Evolutionary conservation across 2,329 filamentous ascomycete genomes (phyloP).

Genomic region (Venturia aucupariae): DNA sequence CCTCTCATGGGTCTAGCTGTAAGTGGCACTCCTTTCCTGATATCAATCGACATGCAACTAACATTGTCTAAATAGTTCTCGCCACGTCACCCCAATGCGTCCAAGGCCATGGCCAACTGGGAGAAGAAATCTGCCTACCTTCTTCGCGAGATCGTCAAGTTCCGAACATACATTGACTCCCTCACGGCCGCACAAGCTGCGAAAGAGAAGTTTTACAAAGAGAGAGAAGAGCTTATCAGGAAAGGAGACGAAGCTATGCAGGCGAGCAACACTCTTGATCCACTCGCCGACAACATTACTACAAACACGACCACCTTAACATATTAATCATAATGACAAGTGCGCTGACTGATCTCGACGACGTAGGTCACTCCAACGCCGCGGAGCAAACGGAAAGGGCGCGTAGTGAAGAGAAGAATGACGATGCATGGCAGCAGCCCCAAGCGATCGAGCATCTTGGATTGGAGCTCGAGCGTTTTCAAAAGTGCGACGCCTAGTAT

Average conservation of each 20-base stretch:
- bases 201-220: slow-evolving; percentile 59
- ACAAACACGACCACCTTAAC: background rate
- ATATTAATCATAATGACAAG: background rate
- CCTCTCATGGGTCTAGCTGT: slow-evolving; percentile 76
- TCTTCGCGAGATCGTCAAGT: slow-evolving; percentile 90
- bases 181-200: slow-evolving; percentile 60
- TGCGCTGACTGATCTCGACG: background rate
- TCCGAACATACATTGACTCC: slow-evolving; percentile 86
- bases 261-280: slow-evolving; percentile 6
- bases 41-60: background rate
- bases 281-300: slow-evolving; percentile 1
- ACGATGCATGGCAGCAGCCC: background rate
- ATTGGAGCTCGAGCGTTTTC: slow-evolving; percentile 8
- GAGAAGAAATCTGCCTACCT: slow-evolving; percentile 91
- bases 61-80: slow-evolving; percentile 50
- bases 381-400: background rate
- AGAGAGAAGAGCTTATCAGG: slow-evolving; percentile 8
- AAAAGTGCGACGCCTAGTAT: slow-evolving; percentile 5
- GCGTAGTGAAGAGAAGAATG: background rate
- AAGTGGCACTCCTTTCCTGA: slow-evolving; percentile 25
- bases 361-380: background rate
- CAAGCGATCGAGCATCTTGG: slow-evolving; percentile 2
- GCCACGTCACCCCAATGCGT: slow-evolving; percentile 68
- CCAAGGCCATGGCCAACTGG: slow-evolving; percentile 90
- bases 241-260: slow-evolving; percentile 1